A percentile compares a stretch with the other conserved stretches of the same genome.
Conservation (phyloP, 2,329 filamentous ascomycete genomes). For the Penicillium sp. region DNA sequence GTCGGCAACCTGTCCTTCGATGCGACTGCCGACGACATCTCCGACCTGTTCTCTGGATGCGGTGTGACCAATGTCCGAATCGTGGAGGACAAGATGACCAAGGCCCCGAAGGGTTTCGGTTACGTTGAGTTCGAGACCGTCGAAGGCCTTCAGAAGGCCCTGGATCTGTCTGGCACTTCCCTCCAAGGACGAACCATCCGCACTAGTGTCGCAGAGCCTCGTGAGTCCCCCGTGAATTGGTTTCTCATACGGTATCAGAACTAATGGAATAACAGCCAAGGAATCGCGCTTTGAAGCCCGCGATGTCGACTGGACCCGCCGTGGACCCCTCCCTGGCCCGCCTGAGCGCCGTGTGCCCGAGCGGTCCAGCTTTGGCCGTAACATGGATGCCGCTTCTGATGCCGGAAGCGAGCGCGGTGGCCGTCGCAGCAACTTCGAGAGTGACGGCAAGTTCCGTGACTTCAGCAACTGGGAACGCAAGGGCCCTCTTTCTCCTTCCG, state of each 20-base stretch:
- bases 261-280: slow-evolving; percentile 66
- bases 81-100: slow-evolving; percentile 91
- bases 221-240: slow-evolving; percentile 54
- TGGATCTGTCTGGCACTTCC: slow-evolving; percentile 74
- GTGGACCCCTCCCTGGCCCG: slow-evolving; percentile 78
- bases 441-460: slow-evolving; percentile 74
- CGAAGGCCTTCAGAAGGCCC: slow-evolving; percentile 87
- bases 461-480: slow-evolving; percentile 93
- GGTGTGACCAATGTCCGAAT: slow-evolving; percentile 88
- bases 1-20: slow-evolving; percentile 97
- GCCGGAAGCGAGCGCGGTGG: slow-evolving; percentile 63
- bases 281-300: slow-evolving; percentile 72
- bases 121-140: slow-evolving; percentile 91
- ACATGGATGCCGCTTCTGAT: slow-evolving; percentile 55
- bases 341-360: slow-evolving; percentile 59
- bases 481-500: slow-evolving; percentile 76
- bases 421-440: slow-evolving; percentile 64
- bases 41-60: slow-evolving; percentile 80
- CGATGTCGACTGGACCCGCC: slow-evolving; percentile 91
- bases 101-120: slow-evolving; percentile 94
- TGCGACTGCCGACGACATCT: slow-evolving; percentile 77
- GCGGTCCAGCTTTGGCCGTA: slow-evolving; percentile 55
- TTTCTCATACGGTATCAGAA: neutral
- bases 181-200: slow-evolving; percentile 89
- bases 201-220: slow-evolving; percentile 94